These are phyloP conservation scores for Clarireedia sp. DNA, from an alignment of 2,329 filamentous ascomycete genomes.

Conservation along the genomic window DNA sequence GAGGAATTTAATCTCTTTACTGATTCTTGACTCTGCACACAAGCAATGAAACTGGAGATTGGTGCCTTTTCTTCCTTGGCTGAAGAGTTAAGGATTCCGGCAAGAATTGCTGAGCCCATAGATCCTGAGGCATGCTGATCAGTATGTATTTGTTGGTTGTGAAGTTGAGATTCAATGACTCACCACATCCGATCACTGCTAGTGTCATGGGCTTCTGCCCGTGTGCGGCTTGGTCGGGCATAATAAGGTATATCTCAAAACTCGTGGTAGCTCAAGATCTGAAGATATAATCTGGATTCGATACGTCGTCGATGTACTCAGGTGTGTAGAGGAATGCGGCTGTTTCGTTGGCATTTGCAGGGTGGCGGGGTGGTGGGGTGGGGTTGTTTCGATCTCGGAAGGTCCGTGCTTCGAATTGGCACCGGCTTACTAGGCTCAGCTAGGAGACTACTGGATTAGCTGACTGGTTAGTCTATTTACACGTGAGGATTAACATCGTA, in stretches of 20 bases:
- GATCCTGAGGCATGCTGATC: not conserved
- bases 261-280: too few species aligned
- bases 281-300: too few species aligned
- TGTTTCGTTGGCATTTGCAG: too few species aligned
- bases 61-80: not conserved
- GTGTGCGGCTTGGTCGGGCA: not conserved
- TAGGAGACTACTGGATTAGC: too few species aligned
- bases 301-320: too few species aligned
- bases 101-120: slow-evolving; percentile 6
- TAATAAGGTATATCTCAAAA: not conserved
- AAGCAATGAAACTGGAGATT: slow-evolving; percentile 8
- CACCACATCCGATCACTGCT: slow-evolving; percentile 9
- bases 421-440: too few species aligned
- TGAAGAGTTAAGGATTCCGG: not conserved
- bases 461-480: too few species aligned
- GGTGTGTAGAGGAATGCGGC: too few species aligned
- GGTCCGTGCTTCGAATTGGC: too few species aligned
- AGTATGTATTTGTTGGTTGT: not conserved
- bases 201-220: not conserved
- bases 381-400: too few species aligned
- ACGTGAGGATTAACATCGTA: too few species aligned
- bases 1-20: not conserved
- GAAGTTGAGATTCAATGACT: not conserved
- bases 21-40: slow-evolving; percentile 5
- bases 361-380: too few species aligned